Evolutionary conservation across 1,139 yeast genomes (phyloP), one percentile per base, ranked within the genome.

Genomic region (Arxiozyma telluris): DNA sequence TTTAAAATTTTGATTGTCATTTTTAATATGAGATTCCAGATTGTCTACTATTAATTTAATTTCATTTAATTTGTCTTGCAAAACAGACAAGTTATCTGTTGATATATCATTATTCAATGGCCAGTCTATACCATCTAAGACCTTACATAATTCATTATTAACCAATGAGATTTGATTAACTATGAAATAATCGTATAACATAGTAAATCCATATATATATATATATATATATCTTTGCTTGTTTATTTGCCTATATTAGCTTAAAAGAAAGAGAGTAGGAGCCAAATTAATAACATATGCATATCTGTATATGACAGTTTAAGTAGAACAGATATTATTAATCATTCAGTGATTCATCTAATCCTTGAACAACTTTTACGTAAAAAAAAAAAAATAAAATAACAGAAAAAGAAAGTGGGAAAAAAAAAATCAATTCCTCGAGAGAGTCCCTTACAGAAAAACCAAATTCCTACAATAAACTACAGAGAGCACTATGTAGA

Each of bases 171-270:
- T 34, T 39, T 47, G 27, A 34, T 49, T n/a, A 1, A 46, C 23
- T 9, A 51, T 49, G 20, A 48, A 45, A 11, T 51, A 44, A 42
- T 53, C 55, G 12, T 47, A 42, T 23, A 53, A 44, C 55, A 53
- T 53, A 11, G 23, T 43, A 8, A 42, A 42, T 42, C 23, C 44
- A 42, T 42, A 42, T 42, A 21, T 12, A 6, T 7, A 27, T 27
- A 27, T 21, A 12, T 12, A 5, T 27, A 27, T 8, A 5, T 27
- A 7, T 8, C 7, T 6, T 27, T 27, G 8, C 8, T 27, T 27
- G 11, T 2, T 8, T 27, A 8, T 7, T 23, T 4, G 6, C 25
- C 6, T 23, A 23, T 23, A 23, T 4, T 23, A 23, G 6, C 18
- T 41, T 17, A 18, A 11, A 12, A 41, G 21, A 18, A 30, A 18